Evolutionary conservation across 2,329 filamentous ascomycete species (phyloP).

Genomic region (Teratosphaeriaceae sp.): DNA sequence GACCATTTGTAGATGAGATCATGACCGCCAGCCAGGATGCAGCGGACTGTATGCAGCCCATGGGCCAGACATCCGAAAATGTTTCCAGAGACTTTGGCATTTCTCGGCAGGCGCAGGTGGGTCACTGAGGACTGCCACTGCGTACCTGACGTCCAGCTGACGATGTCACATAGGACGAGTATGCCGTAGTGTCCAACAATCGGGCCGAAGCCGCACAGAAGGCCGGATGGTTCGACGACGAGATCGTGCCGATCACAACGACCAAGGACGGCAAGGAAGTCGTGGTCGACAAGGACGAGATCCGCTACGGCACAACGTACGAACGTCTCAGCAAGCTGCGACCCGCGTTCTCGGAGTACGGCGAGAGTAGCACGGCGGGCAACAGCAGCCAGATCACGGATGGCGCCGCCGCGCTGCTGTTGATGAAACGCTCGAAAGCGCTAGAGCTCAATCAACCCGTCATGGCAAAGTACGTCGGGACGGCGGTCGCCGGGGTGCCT

Average conservation of each 20-base stretch:
- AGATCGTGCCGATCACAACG: slow-evolving; percentile 83
- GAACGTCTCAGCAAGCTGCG: slow-evolving; percentile 80
- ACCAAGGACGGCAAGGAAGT: slow-evolving; percentile 69
- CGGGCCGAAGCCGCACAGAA: slow-evolving; percentile 87
- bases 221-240: slow-evolving; percentile 83
- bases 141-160: too few relatives aligned
- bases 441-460: slow-evolving; percentile 84
- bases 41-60: slow-evolving; percentile 81
- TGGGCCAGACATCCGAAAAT: slow-evolving; percentile 98
- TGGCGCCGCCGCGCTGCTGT: slow-evolving; percentile 77
- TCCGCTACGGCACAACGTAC: slow-evolving; percentile 80
- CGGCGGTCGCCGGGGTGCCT: slow-evolving; percentile 81
- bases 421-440: slow-evolving; percentile 93
- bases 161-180: slow-evolving; percentile 52
- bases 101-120: slow-evolving; percentile 59
- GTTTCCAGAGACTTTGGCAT: slow-evolving; percentile 88
- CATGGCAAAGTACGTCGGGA: slow-evolving; percentile 87
- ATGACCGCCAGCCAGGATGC: slow-evolving; percentile 66
- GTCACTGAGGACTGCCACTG: too few relatives aligned
- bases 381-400: slow-evolving; percentile 96
- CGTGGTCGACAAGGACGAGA: slow-evolving; percentile 78
- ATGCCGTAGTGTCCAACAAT: slow-evolving; percentile 78
- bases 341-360: slow-evolving; percentile 84
- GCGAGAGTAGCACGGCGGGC: slow-evolving; percentile 78
- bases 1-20: slow-evolving; percentile 72